Base-by-base conservation (phyloP, 306 rosid genomes). In the Carpinus viminea region DNA sequence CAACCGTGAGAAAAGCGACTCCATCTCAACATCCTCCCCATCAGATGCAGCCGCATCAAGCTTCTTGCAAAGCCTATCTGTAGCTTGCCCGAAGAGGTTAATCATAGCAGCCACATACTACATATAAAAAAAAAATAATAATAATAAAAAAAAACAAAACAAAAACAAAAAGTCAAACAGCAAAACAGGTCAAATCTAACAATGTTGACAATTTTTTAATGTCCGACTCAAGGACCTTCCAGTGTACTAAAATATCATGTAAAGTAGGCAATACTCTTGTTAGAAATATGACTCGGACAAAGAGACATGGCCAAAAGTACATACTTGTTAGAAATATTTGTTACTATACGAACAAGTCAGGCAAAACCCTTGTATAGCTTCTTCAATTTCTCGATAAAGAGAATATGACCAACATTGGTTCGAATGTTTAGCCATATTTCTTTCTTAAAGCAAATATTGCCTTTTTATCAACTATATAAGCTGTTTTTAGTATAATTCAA, bases 11-110 rank as follows among this genome's bases (percentile, higher is more conserved):
- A 95, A 95, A 79, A 93, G 93, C 59, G 99, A 95, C 81, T 95
- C 99, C 99, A 95, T 91, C 80, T 95, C 99, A 34, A 88, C 97
- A 81, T 93, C 97, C 86, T 93, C 94, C 75, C 98, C 98, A 75
- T 89, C 91, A 74, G 85, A 87, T 77, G 95, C 97, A 48, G 98
- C 96, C 43, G 81, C 84, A 64, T 95, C 98, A 76, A 95, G 90
- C 90, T 91, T 93, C 78, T 78, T 86, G 87, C 99, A 95, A 81
- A 95, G 99, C 89, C 92, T 87, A 64, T 95, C 97, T 74, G 98
- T 79, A 76, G 99, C 99, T 93, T 91, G 90, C 85, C 99, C 98
- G 6, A 95, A 95, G 72, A 95, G 94, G 84, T 84, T 80, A 76
- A 95, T 87, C 99, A 93, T 95, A 74, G 97, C 93, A 68, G 96